Evolutionary conservation across 345 rosid genomes (phyloP).

Genomic region (Salix purpurea): DNA sequence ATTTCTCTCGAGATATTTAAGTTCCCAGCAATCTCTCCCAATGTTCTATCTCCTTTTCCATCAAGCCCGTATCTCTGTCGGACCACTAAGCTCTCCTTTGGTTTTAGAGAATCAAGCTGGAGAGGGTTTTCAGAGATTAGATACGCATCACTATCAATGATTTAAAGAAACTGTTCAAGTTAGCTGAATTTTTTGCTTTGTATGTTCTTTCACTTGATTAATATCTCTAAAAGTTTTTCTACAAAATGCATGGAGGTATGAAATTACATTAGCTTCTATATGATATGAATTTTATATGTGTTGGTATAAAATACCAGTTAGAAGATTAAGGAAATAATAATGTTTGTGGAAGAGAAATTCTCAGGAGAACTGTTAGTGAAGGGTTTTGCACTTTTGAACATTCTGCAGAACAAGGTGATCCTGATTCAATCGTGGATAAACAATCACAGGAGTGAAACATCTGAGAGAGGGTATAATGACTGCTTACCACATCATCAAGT

Average conservation of each 20-base stretch:
- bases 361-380: neutral
- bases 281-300: neutral
- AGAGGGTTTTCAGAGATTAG: neutral
- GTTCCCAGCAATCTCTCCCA: constrained; percentile 91
- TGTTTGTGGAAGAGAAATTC: neutral
- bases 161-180: neutral
- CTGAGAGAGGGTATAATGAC: neutral
- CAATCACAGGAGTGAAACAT: neutral
- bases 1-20: constrained; percentile 92
- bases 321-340: neutral
- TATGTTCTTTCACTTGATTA: neutral
- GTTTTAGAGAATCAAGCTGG: constrained; percentile 88
- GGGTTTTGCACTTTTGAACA: neutral
- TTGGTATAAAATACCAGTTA: neutral
- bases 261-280: neutral
- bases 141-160: neutral
- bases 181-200: neutral
- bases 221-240: neutral
- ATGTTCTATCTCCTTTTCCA: constrained; percentile 87
- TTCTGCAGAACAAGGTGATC: neutral
- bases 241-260: neutral
- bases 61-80: constrained; percentile 92
- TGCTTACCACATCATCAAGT: constrained; percentile 84
- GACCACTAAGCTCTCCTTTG: constrained; percentile 89
- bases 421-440: too few relatives aligned